Conservation (phyloP, 805 yeast genomes). For the Candida peoriensis region DNA sequence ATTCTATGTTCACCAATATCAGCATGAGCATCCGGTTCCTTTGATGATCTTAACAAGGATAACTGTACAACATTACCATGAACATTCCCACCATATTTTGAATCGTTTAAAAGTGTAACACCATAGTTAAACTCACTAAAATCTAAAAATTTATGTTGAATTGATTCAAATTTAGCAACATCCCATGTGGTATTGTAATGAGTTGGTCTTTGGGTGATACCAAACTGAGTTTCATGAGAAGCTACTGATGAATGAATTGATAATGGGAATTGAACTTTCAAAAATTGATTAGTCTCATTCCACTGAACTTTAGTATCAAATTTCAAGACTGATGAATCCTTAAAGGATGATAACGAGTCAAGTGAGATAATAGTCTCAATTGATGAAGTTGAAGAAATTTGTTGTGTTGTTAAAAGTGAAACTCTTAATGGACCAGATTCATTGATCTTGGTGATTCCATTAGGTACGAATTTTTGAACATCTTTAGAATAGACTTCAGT, state of each 20-base stretch:
- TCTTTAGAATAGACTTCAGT: slow-evolving; percentile 86
- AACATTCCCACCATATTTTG: slow-evolving; percentile 87
- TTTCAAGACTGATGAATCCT: slow-evolving; percentile 35
- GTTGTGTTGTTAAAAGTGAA: slow-evolving; percentile 56
- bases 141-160: slow-evolving; percentile 92
- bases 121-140: slow-evolving; percentile 85
- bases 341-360: slow-evolving; percentile 42
- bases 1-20: slow-evolving; percentile 88
- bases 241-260: slow-evolving; percentile 73
- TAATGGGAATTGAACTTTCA: slow-evolving; percentile 94
- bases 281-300: slow-evolving; percentile 83
- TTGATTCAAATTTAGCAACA: slow-evolving; percentile 92
- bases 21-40: slow-evolving; percentile 91
- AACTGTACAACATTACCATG: slow-evolving; percentile 91
- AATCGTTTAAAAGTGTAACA: slow-evolving; percentile 75
- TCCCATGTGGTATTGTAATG: slow-evolving; percentile 97
- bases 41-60: slow-evolving; percentile 83
- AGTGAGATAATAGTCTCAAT: slow-evolving; percentile 68
- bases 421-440: slow-evolving; percentile 55
- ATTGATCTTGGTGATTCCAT: slow-evolving; percentile 32
- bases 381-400: slow-evolving; percentile 50
- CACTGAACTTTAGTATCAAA: slow-evolving; percentile 67
- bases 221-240: slow-evolving; percentile 90
- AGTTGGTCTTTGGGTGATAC: slow-evolving; percentile 86
- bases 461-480: slow-evolving; percentile 49